phyloP scores from a whole-genome alignment of 2,329 filamentous ascomycete genomes.

The Fusarium tanahbumbuense region DNA sequence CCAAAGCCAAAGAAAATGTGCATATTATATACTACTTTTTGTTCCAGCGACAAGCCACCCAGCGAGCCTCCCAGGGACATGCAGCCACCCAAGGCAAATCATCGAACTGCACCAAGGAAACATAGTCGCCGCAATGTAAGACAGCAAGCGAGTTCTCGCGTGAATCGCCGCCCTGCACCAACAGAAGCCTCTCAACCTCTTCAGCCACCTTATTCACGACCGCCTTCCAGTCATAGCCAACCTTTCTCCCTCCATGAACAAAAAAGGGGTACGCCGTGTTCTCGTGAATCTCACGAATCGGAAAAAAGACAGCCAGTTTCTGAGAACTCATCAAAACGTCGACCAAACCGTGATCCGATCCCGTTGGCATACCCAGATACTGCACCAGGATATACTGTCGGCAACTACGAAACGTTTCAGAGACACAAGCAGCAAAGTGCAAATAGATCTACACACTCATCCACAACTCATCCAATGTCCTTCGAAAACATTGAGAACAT shows the following conservation, averaged over 20 bases:
- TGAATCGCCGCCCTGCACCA: background rate
- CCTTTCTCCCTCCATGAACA: background rate
- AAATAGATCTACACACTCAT: background rate
- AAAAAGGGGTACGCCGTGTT: background rate
- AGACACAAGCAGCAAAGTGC: background rate
- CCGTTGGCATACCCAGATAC: slow-evolving; percentile 6
- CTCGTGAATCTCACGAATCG: background rate
- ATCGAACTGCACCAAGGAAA: background rate
- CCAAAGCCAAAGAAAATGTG: slow-evolving; percentile 34
- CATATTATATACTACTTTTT: slow-evolving; percentile 36
- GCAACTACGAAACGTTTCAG: background rate
- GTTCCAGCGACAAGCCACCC: slow-evolving; percentile 20
- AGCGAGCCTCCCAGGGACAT: slow-evolving; percentile 14
- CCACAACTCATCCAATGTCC: background rate
- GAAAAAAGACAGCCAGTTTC: background rate
- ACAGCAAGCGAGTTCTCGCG: slow-evolving; percentile 6
- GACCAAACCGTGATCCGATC: background rate
- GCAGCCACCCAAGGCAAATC: background rate
- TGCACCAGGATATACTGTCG: background rate
- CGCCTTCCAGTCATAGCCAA: background rate
- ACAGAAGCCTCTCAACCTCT: background rate
- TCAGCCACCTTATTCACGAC: background rate
- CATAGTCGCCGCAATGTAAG: background rate
- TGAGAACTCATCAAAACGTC: background rate
- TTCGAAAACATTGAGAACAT: background rate